Evolutionary conservation across 2,329 filamentous ascomycete genomes (phyloP).

Genomic region (Rasamsonia emersonii): DNA sequence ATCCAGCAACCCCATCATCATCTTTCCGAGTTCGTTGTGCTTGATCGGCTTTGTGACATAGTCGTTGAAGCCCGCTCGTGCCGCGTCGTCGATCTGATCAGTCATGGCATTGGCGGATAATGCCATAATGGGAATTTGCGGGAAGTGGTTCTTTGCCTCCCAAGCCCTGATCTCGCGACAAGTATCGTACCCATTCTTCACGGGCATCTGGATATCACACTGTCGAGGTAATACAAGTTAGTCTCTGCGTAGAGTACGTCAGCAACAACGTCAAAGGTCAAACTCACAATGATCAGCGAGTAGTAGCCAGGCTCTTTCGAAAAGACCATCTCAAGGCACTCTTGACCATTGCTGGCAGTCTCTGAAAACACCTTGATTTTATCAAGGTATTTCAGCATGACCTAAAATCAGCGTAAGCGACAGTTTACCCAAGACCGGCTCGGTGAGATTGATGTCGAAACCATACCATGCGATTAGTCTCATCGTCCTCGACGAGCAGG

Average conservation of each 20-base stretch:
- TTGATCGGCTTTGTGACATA: constrained; percentile 44
- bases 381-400: constrained; percentile 41
- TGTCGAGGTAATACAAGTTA: constrained; percentile 10
- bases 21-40: constrained; percentile 40
- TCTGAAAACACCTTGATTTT: constrained; percentile 40
- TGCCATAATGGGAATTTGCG: constrained; percentile 41
- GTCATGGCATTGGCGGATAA: constrained; percentile 43
- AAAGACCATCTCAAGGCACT: constrained; percentile 40
- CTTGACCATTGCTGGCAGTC: constrained; percentile 38
- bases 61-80: constrained; percentile 40
- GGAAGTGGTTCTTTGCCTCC: constrained; percentile 38
- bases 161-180: constrained; percentile 39
- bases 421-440: background rate
- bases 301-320: constrained; percentile 40
- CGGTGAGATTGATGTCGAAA: background rate
- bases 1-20: constrained; percentile 42
- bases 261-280: background rate
- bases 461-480: constrained; percentile 40
- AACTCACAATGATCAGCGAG: constrained; percentile 39
- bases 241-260: background rate
- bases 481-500: constrained; percentile 41
- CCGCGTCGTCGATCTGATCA: constrained; percentile 40
- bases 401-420: constrained; percentile 22
- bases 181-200: constrained; percentile 42
- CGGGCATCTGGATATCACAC: constrained; percentile 44